Base-by-base conservation (phyloP, 208 protist genomes). In the Trypanosoma caninum region DNA sequence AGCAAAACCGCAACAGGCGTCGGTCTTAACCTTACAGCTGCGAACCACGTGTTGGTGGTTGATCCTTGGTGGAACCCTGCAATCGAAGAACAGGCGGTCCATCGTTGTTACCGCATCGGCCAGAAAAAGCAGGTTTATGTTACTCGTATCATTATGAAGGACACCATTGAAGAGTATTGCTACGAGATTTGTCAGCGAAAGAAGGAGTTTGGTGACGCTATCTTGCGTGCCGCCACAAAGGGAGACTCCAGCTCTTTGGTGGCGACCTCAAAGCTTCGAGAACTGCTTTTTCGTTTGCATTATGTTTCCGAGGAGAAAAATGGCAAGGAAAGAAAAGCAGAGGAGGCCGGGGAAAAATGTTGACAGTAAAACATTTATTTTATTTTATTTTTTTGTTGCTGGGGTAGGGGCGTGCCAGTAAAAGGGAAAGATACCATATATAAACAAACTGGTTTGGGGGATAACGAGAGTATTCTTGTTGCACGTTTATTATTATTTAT, bases 1-100 rank as follows among this genome's bases (percentile, higher is more conserved):
- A 98, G 94, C 50, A 96, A 98, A 57, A 96, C 94, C 10, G 89
- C 96, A 14, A 98, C 96, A 16, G 98, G 98, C 45, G 89, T 99
- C 25, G 98, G 98, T 8, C 78, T 99, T 7, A 99, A 99, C 55
- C 87, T 99, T 13, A 98, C 95, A 1, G 88, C 80, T 7, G 98
- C 98, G 3, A 98, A 94, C 52, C 80, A 97, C 41, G 95, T 99
- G 0, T 74, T 98, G 25, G 69, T 99, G 0, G 83, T 97, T 47
- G 96, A 98, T 66, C 89, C 89, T 27, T 98, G 97, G 96, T 99
- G 96, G 94, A 98, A 98, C 60, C 93, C 95, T 22, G 93, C 92
- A 22, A 89, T 97, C 54, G 96, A 98, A 57, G 80, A 97, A 46
- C 97, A 98, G 65, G 95, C 96, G 0, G 90, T 98, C 34, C 91